Evolutionary conservation across 768 basidiomycete genomes (phyloP), one percentile per base, ranked within the genome.

Genomic region (Macrolepiota dolichaula): DNA sequence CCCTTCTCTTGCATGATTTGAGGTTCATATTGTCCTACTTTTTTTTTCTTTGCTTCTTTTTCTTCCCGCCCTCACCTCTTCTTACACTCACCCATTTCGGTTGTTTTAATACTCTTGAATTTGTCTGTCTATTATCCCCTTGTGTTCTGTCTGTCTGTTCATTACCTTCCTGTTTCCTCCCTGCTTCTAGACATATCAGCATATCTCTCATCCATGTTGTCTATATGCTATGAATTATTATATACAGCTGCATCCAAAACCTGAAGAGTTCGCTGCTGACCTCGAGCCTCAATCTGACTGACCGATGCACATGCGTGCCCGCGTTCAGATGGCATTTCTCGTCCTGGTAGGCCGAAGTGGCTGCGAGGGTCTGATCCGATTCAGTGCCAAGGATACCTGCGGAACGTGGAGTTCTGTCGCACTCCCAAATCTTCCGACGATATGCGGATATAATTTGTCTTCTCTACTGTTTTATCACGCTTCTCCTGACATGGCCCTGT

Each of bases 1-100:
- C n/a, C n/a, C n/a, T n/a, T n/a, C n/a, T 15, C 40, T 35, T 55
- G 59, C 59, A 61, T 61, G 54, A 61, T 61, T 35, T 49, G 19
- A 54, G 36, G 44, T 61, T 49, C 9, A 61, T 47, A 54, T 4
- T 6, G 42, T 17, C 19, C 4, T 55, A 12, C 25, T 37, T 17
- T 59, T 38, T 19, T 40, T 32, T 24, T n/a, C 46, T 53, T 46
- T 49, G 25, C 29, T 32, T 32, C 42, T 19, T 51, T 51, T 11
- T 35, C 27, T 46, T 53, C 35, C 40, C 35, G 51, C 25, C 53
- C 32, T 53, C 42, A 11, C 17, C 51, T 22, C 46, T 32, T 15
- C 35, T 17, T 49, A 19, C 27, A 32, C 19, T 54, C 15, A 47
- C n/a, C 19, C 51, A 60, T 47, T 54, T 54, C 40, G 46, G 32